Evolutionary conservation across 1,284 basidiomycete genomes (phyloP).

Genomic region (Papiliotrema terrestris): DNA sequence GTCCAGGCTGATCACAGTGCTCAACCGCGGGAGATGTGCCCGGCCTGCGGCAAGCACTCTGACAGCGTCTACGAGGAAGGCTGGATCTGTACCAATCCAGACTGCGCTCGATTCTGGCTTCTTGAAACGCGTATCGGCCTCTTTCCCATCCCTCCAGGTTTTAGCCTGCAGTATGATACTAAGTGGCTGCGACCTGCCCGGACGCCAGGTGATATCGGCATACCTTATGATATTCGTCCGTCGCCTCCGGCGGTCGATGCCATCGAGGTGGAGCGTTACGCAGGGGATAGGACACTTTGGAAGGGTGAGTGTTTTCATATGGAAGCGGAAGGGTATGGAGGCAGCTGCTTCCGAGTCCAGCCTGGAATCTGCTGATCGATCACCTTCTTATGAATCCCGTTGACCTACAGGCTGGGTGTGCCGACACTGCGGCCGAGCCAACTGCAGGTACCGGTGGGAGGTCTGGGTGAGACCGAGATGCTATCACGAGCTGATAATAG

Average conservation of each 20-base stretch:
- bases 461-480: slow-evolving; percentile 23
- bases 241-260: slow-evolving; percentile 5
- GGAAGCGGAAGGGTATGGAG: no score
- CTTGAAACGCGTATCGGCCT: slow-evolving; percentile 19
- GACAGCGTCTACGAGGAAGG: slow-evolving; percentile 31
- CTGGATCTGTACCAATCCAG: slow-evolving; percentile 29
- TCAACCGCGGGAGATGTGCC: no score
- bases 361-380: no score
- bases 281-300: slow-evolving; percentile 25
- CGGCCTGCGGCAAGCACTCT: slow-evolving; percentile 17
- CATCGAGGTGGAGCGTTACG: slow-evolving; percentile 2
- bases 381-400: no score
- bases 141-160: slow-evolving; percentile 28
- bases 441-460: slow-evolving; percentile 43
- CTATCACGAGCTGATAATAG: no score
- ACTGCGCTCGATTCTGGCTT: slow-evolving; percentile 37
- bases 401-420: slow-evolving; percentile 39
- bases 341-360: no score
- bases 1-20: background rate
- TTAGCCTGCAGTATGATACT: slow-evolving; percentile 21
- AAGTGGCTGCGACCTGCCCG: slow-evolving; percentile 16
- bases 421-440: slow-evolving; percentile 34
- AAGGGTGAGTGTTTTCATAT: slow-evolving; percentile 30
- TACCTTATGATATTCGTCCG: slow-evolving; percentile 32
- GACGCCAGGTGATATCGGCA: slow-evolving; percentile 8